Percentiles rank a stretch among this genome's conserved stretches.
phyloP scores from a whole-genome alignment of 306 rosid species.

The Citrullus amarus region DNA sequence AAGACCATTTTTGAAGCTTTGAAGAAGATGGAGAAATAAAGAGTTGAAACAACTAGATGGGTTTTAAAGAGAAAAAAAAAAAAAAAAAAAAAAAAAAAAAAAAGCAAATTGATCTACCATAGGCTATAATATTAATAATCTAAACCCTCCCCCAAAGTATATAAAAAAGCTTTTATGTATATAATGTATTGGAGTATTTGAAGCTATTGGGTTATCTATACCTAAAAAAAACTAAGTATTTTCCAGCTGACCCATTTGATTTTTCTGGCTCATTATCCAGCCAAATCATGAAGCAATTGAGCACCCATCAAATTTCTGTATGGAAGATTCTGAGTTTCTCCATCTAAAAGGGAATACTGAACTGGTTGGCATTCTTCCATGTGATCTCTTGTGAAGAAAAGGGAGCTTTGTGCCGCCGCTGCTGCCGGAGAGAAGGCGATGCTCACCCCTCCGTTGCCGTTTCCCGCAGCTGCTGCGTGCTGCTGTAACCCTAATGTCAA shows the following conservation, averaged over 20 bases:
- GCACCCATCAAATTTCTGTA: constrained; percentile 82
- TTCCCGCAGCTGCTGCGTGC: constrained; percentile 31
- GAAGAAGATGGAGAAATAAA: background rate
- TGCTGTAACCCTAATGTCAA: constrained; percentile 85
- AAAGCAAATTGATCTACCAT: background rate
- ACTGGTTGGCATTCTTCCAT: constrained; percentile 57
- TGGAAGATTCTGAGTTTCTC: constrained; percentile 51
- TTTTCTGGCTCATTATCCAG: constrained; percentile 20
- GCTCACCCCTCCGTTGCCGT: constrained; percentile 29
- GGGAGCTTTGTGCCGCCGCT: constrained; percentile 35
- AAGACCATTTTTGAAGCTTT: background rate
- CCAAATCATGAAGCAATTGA: constrained; percentile 69
- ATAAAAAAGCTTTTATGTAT: background rate
- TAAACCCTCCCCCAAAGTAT: background rate
- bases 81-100: background rate
- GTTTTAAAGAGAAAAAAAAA: too few species aligned
- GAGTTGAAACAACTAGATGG: background rate
- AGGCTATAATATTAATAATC: background rate
- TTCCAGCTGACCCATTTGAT: background rate
- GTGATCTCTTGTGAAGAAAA: constrained; percentile 57
- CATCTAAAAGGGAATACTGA: constrained; percentile 69
- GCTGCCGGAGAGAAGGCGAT: constrained; percentile 43
- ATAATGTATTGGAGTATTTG: constrained; percentile 11
- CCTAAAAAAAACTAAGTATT: background rate
- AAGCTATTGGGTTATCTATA: constrained; percentile 1